These are phyloP conservation scores for Penicillium sp. DNA, from an alignment of 2,329 filamentous ascomycete species.

Conservation along the genomic window DNA sequence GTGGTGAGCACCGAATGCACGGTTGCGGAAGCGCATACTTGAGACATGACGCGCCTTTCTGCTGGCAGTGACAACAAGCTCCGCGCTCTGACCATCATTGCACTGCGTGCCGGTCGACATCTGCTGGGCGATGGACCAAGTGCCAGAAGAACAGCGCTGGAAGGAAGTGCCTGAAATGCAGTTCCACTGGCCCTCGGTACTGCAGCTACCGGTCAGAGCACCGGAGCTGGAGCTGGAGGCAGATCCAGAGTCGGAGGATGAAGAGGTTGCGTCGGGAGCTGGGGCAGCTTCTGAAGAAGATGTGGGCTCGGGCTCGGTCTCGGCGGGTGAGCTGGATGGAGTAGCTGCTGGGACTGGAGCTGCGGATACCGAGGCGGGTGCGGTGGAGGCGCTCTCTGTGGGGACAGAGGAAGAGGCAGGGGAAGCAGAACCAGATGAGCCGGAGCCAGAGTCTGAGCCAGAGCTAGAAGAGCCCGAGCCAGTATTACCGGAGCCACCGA, in stretches of 20 bases:
- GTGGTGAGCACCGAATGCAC: conserved; percentile 19
- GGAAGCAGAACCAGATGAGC: neutral
- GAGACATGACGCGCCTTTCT: conserved; percentile 27
- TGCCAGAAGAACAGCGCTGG: conserved; percentile 62
- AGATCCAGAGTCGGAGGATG: neutral
- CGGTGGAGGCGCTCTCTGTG: neutral
- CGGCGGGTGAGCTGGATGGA: conserved; percentile 1
- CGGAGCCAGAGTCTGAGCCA: conserved; percentile 11
- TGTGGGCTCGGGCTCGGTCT: neutral
- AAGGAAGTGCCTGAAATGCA: conserved; percentile 57
- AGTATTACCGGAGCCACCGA: conserved; percentile 32
- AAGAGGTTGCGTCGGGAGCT: neutral
- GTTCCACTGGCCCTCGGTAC: conserved; percentile 57
- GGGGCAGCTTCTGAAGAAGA: neutral
- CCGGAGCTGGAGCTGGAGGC: conserved; percentile 26
- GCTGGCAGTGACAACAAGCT: conserved; percentile 26
- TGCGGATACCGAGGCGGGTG: neutral
- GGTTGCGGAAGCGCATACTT: conserved; percentile 32
- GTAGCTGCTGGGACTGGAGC: conserved; percentile 9
- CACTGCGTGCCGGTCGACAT: conserved; percentile 58
- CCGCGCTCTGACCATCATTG: conserved; percentile 34
- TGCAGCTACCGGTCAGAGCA: conserved; percentile 48
- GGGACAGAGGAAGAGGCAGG: conserved; percentile 3
- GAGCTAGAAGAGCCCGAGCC: conserved; percentile 18
- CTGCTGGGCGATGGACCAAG: conserved; percentile 51